phyloP scores from a whole-genome alignment of 768 basidiomycete genomes.

The Termitomyces sp. region DNA sequence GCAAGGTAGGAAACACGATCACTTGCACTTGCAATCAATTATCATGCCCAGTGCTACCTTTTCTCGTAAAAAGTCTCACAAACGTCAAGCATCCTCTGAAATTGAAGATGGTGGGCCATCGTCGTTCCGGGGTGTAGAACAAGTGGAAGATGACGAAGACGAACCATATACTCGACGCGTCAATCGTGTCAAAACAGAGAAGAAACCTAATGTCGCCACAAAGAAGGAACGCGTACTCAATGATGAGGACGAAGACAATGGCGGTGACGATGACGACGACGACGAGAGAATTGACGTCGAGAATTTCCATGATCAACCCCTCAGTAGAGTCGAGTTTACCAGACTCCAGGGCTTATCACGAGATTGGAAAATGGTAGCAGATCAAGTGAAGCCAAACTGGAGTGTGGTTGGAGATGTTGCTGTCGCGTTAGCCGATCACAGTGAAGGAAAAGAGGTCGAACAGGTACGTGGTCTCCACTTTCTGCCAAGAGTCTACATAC shows the following conservation, averaged over 20 bases:
- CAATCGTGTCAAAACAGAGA: constrained; percentile 30
- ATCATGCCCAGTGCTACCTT: constrained; percentile 37
- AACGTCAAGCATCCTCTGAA: constrained; percentile 51
- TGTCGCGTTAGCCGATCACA: constrained; percentile 58
- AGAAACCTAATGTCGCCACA: constrained; percentile 22
- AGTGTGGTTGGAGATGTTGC: constrained; percentile 50
- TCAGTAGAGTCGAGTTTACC: constrained; percentile 47
- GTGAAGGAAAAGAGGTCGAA: constrained; percentile 48
- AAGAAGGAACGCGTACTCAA: constrained; percentile 21
- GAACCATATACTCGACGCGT: constrained; percentile 26
- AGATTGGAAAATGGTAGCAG: constrained; percentile 61
- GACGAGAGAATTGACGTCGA: constrained; percentile 56
- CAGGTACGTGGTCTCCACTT: constrained; percentile 36
- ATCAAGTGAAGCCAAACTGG: constrained; percentile 45
- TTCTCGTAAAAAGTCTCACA: constrained; percentile 38
- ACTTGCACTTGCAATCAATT: constrained; percentile 1
- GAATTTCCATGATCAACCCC: constrained; percentile 64
- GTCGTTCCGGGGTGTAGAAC: constrained; percentile 25
- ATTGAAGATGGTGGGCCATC: constrained; percentile 53
- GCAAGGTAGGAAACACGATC: constrained; percentile 2
- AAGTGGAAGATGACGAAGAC: constrained; percentile 48
- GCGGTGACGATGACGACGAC: constrained; percentile 41
- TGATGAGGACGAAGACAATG: constrained; percentile 24
- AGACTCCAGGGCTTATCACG: constrained; percentile 55
- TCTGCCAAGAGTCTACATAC: constrained; percentile 1